Evolutionary conservation across 768 basidiomycete species (phyloP).

Genomic region (Fistulinella prunicolor): DNA sequence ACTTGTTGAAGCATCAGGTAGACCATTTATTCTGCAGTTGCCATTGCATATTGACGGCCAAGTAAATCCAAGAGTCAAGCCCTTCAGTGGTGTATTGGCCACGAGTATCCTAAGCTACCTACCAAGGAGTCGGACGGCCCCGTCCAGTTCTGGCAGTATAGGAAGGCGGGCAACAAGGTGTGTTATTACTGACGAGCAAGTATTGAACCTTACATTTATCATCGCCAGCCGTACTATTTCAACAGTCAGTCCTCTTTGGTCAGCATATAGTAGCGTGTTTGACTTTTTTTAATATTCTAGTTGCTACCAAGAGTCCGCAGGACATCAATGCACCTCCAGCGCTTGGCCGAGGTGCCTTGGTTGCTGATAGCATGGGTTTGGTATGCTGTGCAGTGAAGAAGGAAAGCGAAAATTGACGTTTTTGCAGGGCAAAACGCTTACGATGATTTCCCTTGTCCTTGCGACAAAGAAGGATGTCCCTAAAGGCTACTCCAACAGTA

Average conservation of each 20-base stretch:
- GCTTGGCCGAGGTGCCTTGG: slow-evolving; percentile 82
- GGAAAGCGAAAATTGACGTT: slow-evolving; percentile 2
- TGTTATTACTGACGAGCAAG: slow-evolving; percentile 6
- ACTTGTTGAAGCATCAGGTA: slow-evolving; percentile 84
- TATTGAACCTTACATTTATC: background rate
- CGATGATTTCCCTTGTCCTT: slow-evolving; percentile 78
- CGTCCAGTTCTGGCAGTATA: slow-evolving; percentile 88
- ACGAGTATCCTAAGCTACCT: slow-evolving; percentile 77
- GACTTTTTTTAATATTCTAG: slow-evolving; percentile 31
- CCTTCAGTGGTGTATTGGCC: slow-evolving; percentile 79
- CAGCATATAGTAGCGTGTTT: background rate
- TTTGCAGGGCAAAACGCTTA: slow-evolving; percentile 81
- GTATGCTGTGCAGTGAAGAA: slow-evolving; percentile 25
- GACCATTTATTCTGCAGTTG: background rate
- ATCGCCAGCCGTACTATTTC: slow-evolving; percentile 56
- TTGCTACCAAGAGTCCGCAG: slow-evolving; percentile 82
- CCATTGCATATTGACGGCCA: background rate
- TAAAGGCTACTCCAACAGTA: slow-evolving; percentile 56
- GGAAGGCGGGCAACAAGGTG: slow-evolving; percentile 54
- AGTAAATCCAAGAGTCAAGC: slow-evolving; percentile 62
- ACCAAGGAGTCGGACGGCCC: slow-evolving; percentile 62
- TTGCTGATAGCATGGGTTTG: slow-evolving; percentile 87
- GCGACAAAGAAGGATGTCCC: slow-evolving; percentile 69
- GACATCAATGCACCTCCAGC: slow-evolving; percentile 45
- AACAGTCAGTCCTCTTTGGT: slow-evolving; percentile 48